Base-by-base conservation (phyloP, 2,329 filamentous ascomycete genomes). In the Penicillium fuscoglaucum region DNA sequence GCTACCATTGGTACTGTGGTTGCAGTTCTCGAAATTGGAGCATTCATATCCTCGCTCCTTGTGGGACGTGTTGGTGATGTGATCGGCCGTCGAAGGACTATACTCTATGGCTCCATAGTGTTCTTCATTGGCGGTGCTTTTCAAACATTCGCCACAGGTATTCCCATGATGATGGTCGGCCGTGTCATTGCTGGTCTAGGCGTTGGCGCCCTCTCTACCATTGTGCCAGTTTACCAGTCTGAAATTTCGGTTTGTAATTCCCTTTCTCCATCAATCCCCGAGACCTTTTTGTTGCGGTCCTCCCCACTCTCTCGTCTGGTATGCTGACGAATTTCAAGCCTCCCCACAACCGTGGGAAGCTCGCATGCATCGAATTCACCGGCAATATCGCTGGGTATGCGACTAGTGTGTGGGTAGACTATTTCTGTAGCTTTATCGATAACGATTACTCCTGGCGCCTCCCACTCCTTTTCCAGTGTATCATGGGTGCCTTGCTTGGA, bases 391-490 rank as follows among this genome's bases (percentile, higher is more conserved):
- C 91, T 61, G 95, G 95, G 33, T 99, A 99, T 74, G 89, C 93
- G 55, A 92, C 91, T 53, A 98, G 93, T 67, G 93, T 98, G 24
- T 99, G 95, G 95, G 93, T 98, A 29, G 95, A 99, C 76, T 99
- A 98, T 77, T 93, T 95, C 69, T 97, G 93, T 77, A 95, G 90
- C 58, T 97, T 83, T 72, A 98, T 99, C 71, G 77, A 91, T 61
- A 90, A 82, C 68, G 82, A 98, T 74, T 83, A 89, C 79, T 91
- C 95, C 2, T 99, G 95, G 95, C 90, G 95, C 49, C 68, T 97
- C 45, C 95, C 95, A 1, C 79, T 99, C 52, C 78, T 92, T 46
- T 90, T 96, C 87, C 95, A 99, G 76, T 97, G 95, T 70, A 75
- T 96, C 47, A 98, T 99, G 93, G 95, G 95, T 33, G 85, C 85